Evolutionary conservation across 139 green algal species (phyloP).

Genomic region (Dunaliella primolecta): DNA sequence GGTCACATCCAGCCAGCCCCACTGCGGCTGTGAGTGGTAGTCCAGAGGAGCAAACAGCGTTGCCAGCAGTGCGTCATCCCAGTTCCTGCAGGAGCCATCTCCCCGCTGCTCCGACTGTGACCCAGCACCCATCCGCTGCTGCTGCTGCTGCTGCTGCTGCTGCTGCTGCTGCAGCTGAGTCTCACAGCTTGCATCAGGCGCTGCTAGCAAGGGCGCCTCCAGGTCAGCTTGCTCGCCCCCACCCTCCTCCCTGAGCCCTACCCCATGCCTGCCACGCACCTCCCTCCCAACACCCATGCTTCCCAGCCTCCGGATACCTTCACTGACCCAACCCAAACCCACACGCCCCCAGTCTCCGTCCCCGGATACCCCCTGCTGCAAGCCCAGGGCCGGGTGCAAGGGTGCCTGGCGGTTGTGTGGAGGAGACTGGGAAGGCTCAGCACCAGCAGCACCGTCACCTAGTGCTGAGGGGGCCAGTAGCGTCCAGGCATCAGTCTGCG

Average conservation of each 20-base stretch:
- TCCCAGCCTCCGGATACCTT: too few species aligned
- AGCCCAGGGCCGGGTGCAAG: too few species aligned
- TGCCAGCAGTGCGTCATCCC: neutral
- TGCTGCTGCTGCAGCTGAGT: neutral
- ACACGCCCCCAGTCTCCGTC: too few species aligned
- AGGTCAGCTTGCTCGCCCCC: slow-evolving; percentile 12
- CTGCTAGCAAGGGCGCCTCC: slow-evolving; percentile 16
- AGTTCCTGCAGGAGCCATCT: neutral
- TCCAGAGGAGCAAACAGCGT: slow-evolving; percentile 14
- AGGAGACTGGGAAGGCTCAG: too few species aligned
- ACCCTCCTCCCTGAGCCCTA: neutral
- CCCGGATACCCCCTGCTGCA: too few species aligned
- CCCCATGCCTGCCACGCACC: neutral
- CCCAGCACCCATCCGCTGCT: neutral
- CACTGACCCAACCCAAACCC: too few species aligned
- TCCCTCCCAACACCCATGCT: neutral
- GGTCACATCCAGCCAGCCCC: neutral
- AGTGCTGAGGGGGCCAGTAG: neutral
- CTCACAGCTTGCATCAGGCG: too few species aligned
- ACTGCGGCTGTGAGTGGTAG: slow-evolving; percentile 11
- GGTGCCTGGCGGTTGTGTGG: too few species aligned
- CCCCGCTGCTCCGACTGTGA: neutral
- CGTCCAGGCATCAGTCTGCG: slow-evolving; percentile 1
- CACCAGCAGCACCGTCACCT: too few species aligned
- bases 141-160: neutral